Conservation (phyloP, 2,329 filamentous ascomycete genomes). For the Alternaria metachromatica region DNA sequence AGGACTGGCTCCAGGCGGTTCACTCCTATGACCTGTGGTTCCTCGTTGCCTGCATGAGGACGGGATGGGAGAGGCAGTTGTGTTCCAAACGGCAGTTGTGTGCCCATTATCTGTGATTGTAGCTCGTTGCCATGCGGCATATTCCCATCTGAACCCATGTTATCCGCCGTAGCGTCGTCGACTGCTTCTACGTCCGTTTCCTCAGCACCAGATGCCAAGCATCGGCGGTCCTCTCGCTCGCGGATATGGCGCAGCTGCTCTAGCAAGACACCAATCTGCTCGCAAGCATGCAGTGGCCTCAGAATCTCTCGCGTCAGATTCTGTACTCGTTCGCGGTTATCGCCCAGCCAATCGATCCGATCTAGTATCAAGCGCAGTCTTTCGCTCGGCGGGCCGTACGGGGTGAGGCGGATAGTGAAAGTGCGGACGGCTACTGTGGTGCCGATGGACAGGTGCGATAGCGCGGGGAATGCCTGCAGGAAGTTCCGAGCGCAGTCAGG, state of each 20-base stretch:
- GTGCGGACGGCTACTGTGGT: conserved; percentile 25
- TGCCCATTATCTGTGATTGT: conserved; percentile 26
- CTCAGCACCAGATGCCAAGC: conserved; percentile 15
- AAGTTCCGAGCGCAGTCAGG: conserved; percentile 17
- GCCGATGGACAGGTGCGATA: not conserved
- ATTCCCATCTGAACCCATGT: not conserved
- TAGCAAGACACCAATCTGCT: conserved; percentile 9
- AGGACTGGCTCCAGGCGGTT: conserved; percentile 27
- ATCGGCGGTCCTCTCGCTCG: conserved; percentile 20
- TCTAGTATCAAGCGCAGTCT: conserved; percentile 32
- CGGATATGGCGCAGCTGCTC: conserved; percentile 20
- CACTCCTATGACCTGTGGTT: conserved; percentile 15
- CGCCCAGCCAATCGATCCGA: conserved; percentile 21
- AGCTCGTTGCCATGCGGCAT: not conserved
- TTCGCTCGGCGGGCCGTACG: conserved; percentile 33
- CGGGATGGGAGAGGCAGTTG: conserved; percentile 22
- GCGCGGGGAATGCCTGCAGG: conserved; percentile 1
- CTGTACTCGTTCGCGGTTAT: not conserved
- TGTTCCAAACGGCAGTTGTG: conserved; percentile 31
- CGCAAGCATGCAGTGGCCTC: conserved; percentile 11
- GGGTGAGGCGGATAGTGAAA: conserved; percentile 34
- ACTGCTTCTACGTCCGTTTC: conserved; percentile 7
- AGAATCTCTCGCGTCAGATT: not conserved
- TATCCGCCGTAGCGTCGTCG: conserved; percentile 16
- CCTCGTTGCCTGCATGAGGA: conserved; percentile 4